Evolutionary conservation across 352 stramenopile species (phyloP), one percentile per base, ranked within the genome.

Genomic region (Pythium brassicae): DNA sequence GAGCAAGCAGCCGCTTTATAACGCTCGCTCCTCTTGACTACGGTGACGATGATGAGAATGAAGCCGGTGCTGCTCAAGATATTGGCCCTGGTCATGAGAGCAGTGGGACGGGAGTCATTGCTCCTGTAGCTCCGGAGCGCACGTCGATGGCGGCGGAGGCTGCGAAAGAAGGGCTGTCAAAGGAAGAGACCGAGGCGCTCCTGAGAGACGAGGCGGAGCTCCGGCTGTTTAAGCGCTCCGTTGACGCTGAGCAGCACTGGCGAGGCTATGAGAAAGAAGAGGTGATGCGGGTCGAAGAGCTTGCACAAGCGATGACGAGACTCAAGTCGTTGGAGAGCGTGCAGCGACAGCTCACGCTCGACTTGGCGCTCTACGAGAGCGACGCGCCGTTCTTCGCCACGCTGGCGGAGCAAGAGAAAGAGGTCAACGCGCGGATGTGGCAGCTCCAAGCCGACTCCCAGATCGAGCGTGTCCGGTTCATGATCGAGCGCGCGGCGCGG

Each of bases 401-500:
- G 19, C 37, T 92, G 11, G 52, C 54, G 22, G 59, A 69, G 25
- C 58, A 74, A 9, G 75, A 89, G 54, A 78, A 84, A 32, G 66
- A 66, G 5, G 23, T 68, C 1, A 76, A 86, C 52, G 69, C 71
- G 1, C 56, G 63, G 2, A 56, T 90, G 48, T 90, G 75, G 77
- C 59, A 64, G 11, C 52, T 76, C 2, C 80, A 90, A 65, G 74
- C 74, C 12, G 69, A 81, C 35, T 55, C 72, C 0, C 80, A 90
- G 58, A 65, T 87, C 14, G 74, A 82, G 22, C 62, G 77, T 15
- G 74, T 72, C 10, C 67, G 76, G 0, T 90, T 88, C 22, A 61
- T 88, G 25, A 61, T 90, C 2, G 80, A 90, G 53, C 80, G 80
- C 12, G 76, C 80, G 12, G 63, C 69, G 1, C 61, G 74, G 0